Percentiles rank a stretch among this genome's conserved stretches.
Evolutionary conservation across 768 basidiomycete genomes (phyloP).

Genomic region (Calocera viscosa): DNA sequence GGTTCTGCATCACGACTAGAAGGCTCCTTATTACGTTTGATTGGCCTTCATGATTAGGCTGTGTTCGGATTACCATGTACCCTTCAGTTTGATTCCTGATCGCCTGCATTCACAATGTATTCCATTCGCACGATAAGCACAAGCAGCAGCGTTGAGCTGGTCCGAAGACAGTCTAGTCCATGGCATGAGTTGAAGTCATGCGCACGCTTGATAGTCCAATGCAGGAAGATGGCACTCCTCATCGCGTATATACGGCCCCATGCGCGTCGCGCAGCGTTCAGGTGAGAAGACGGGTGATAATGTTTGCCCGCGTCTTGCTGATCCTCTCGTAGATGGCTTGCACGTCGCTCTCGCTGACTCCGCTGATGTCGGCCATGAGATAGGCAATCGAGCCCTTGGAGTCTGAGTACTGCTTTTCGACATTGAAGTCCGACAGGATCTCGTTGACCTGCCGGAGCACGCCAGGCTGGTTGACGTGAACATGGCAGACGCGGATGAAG

Average conservation of each 20-base stretch:
- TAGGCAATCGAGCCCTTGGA: slow-evolving; percentile 88
- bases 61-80: not conserved
- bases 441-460: slow-evolving; percentile 93
- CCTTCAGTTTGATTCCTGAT: not conserved
- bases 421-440: slow-evolving; percentile 85
- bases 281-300: slow-evolving; percentile 75
- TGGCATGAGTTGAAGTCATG: not conserved
- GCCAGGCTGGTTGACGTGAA: slow-evolving; percentile 91
- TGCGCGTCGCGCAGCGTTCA: slow-evolving; percentile 17
- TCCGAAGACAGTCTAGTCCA: not conserved
- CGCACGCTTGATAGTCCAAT: not conserved
- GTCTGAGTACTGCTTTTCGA: slow-evolving; percentile 99
- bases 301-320: slow-evolving; percentile 67
- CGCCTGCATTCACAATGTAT: not conserved
- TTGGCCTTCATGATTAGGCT: not conserved
- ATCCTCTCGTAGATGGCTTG: slow-evolving; percentile 67
- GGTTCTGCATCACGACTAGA: not conserved
- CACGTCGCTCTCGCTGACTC: slow-evolving; percentile 72
- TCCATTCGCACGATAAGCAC: not conserved
- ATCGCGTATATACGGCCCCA: too few relatives aligned
- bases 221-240: too few relatives aligned
- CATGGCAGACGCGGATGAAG: slow-evolving; percentile 82
- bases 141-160: not conserved
- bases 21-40: not conserved
- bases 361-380: slow-evolving; percentile 91